Base-by-base conservation (phyloP, 2,329 filamentous ascomycete species). In the Fusarium neocosmosporiellum region DNA sequence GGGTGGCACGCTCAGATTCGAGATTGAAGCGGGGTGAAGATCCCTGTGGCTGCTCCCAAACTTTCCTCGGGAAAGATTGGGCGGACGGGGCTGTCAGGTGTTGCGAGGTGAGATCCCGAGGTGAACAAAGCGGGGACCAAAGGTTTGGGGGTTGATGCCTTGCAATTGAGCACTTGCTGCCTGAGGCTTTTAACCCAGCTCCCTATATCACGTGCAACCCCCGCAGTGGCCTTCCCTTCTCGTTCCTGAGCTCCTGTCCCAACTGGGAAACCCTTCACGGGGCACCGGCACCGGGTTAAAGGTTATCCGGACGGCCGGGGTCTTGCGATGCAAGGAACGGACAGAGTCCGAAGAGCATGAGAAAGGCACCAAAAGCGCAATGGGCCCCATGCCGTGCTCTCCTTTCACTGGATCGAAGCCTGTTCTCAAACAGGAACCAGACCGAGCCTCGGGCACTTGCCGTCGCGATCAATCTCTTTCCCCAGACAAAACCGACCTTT, bases 1-100 rank as follows among this genome's bases (percentile, higher is more conserved):
- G 71, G 75, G 75, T 77, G 73, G 75, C 69, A 66, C 66, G 69
- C 65, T 76, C 75, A 75, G 67, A 50, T 73, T 73, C 27, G 70
- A 73, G 70, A 66, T 73, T 73, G 66, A 65, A 65, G 70, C 70
- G 70, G 70, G 70, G 66, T 41, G 36, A 61, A 31, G 29, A 37
- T 24, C 66, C 41, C 16, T 46, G 57, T 46, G 57, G 39, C 57
- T 59, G 27, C 36, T 41, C 34, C 22, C 34, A 39, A 58, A 36
- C 54, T 7, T 58, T 59, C 57, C 33, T 46, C 37, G 55, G 54
- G 16, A 46, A 24, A 58, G 31, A 58, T 39, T 34, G 57, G 39
- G n/a, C 41, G 41, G 41, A 20, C 39, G 39, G 41, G 41, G 43
- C 16, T 61, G 59, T 50, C 41, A 50, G 53, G 65, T 65, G 68